Base-by-base conservation (phyloP, 1,139 yeast genomes). In the Candida gigantensis region DNA sequence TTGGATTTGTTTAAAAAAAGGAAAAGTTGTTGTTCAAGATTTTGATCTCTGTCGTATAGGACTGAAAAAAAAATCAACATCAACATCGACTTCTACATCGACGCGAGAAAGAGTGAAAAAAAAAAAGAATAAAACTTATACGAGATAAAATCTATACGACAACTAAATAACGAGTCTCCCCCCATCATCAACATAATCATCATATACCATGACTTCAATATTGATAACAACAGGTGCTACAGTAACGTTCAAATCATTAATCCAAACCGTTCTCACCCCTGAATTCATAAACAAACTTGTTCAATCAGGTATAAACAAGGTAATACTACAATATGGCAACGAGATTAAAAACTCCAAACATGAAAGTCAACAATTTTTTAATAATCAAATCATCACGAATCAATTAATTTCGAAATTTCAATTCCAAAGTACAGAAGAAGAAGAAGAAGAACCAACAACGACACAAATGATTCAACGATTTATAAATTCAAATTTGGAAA, bases 141-240 rank as follows among this genome's bases (percentile, higher is more conserved):
- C 32, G 27, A 15, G 24, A 34, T 21, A 26, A 14, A 21, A 14
- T 18, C n/a, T 28, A 28, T 28, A 28, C 30, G 21, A 10, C 17
- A 28, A 21, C 23, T 16, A n/a, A n/a, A n/a, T n/a, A n/a, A n/a
- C n/a, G n/a, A n/a, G n/a, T n/a, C n/a, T n/a, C n/a, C n/a, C n/a
- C n/a, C n/a, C n/a, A n/a, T n/a, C n/a, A n/a, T n/a, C n/a, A n/a
- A n/a, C n/a, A n/a, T n/a, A n/a, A n/a, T n/a, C n/a, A n/a, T n/a
- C n/a, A n/a, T n/a, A n/a, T 12, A 18, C 10, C 5, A 44, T 44
- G 47, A 17, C 32, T 18, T 38, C 46, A 3, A 10, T 47, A 2
- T 37, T 47, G 21, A 41, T 56, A 4, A 53, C 95, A 0, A 84
- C 94, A 1, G 96, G 96, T 0, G 96, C 95, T 2, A 87, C 96